Conservation (phyloP, 768 basidiomycete genomes). For the Artomyces pyxidatus region DNA sequence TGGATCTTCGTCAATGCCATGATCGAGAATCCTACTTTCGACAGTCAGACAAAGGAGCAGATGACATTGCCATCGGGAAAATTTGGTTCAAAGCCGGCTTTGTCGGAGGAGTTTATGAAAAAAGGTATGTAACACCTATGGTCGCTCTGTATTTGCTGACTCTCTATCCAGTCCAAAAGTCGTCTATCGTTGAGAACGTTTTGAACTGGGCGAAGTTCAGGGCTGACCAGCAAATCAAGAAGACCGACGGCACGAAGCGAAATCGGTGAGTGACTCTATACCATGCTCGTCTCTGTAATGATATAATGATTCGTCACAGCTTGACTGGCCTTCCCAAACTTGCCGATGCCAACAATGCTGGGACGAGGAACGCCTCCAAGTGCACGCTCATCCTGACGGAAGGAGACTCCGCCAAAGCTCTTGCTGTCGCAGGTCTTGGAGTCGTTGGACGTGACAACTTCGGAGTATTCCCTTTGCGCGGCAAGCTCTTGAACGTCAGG, state of each 20-base stretch:
- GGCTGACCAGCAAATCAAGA: constrained; percentile 93
- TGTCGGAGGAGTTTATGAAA: constrained; percentile 94
- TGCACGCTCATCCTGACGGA: constrained; percentile 97
- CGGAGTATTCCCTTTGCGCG: constrained; percentile 95
- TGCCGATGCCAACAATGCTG: constrained; percentile 96
- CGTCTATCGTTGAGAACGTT: constrained; percentile 84
- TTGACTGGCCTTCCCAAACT: constrained; percentile 89
- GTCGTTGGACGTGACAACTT: constrained; percentile 96
- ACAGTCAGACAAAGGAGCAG: constrained; percentile 98
- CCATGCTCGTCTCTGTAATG: not conserved
- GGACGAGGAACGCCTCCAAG: constrained; percentile 65
- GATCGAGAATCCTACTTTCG: constrained; percentile 97
- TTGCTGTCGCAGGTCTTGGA: constrained; percentile 89
- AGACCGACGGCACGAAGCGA: constrained; percentile 88
- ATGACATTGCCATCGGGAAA: constrained; percentile 81
- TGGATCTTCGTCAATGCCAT: constrained; percentile 96
- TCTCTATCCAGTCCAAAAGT: constrained; percentile 60
- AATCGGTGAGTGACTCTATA: constrained; percentile 47
- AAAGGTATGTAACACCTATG: constrained; percentile 50
- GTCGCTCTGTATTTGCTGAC: constrained; percentile 1
- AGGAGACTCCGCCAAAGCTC: constrained; percentile 97
- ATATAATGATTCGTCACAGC: constrained; percentile 44
- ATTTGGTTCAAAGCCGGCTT: constrained; percentile 78
- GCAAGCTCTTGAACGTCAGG: constrained; percentile 94
- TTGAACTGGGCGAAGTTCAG: constrained; percentile 96